A percentile compares a stretch with the other conserved stretches of the same genome.
phyloP scores from a whole-genome alignment of 495 filamentous ascomycete genomes.

The Hyaloscypha bicolor region DNA sequence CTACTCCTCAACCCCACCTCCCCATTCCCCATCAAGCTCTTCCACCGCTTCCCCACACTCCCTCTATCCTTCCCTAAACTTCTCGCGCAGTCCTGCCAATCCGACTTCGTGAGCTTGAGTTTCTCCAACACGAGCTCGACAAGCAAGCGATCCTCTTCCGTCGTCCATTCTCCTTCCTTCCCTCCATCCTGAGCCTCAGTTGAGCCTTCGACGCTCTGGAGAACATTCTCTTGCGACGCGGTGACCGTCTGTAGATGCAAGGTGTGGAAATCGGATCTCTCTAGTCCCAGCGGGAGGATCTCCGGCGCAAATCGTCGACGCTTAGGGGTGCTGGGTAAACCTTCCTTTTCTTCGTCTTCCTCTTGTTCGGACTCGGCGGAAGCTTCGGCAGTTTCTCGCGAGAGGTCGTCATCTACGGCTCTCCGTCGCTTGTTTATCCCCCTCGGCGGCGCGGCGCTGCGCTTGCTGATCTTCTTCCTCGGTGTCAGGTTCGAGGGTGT shows the following conservation, averaged over 20 bases:
- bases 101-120: slow-evolving; percentile 67
- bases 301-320: slow-evolving; percentile 66
- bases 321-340: slow-evolving; percentile 65
- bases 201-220: not conserved
- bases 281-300: slow-evolving; percentile 67
- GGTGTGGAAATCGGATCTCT: slow-evolving; percentile 63
- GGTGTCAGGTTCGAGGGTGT: slow-evolving; percentile 36
- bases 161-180: slow-evolving; percentile 52
- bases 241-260: slow-evolving; percentile 46
- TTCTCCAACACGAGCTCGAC: slow-evolving; percentile 77
- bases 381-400: slow-evolving; percentile 40
- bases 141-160: slow-evolving; percentile 69
- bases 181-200: not conserved
- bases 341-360: slow-evolving; percentile 30
- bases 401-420: slow-evolving; percentile 54
- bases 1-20: slow-evolving; percentile 59
- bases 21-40: slow-evolving; percentile 61
- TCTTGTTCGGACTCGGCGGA: slow-evolving; percentile 38
- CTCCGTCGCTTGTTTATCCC: slow-evolving; percentile 66
- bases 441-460: slow-evolving; percentile 46
- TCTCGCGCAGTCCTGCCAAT: slow-evolving; percentile 80
- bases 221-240: not conserved
- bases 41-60: slow-evolving; percentile 71
- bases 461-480: slow-evolving; percentile 51
- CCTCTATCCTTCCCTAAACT: slow-evolving; percentile 66